These are phyloP conservation scores for Metahyphopichia silvanorum DNA, from an alignment of 805 yeast genomes.

Conservation along the genomic window DNA sequence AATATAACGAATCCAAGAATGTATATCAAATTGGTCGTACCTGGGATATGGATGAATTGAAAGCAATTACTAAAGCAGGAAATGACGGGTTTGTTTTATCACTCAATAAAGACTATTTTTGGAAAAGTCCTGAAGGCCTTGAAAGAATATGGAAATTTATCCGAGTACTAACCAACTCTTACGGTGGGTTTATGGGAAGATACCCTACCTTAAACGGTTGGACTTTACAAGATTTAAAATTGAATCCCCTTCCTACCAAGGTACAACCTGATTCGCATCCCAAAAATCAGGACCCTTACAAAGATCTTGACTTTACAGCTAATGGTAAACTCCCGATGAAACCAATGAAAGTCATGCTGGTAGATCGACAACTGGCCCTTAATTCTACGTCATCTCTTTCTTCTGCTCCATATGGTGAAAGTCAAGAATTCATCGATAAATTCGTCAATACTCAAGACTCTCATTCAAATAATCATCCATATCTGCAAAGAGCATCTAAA, in stretches of 20 bases:
- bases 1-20: slow-evolving; percentile 65
- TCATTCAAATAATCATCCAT: slow-evolving; percentile 6
- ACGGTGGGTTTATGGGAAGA: slow-evolving; percentile 32
- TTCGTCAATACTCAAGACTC: slow-evolving; percentile 3
- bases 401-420: slow-evolving; percentile 29
- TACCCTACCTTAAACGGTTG: slow-evolving; percentile 36
- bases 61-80: slow-evolving; percentile 49
- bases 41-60: slow-evolving; percentile 79
- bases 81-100: slow-evolving; percentile 56
- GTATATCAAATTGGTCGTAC: slow-evolving; percentile 87
- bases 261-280: slow-evolving; percentile 11
- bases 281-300: slow-evolving; percentile 18
- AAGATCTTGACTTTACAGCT: slow-evolving; percentile 38
- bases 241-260: slow-evolving; percentile 24
- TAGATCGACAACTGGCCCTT: slow-evolving; percentile 22
- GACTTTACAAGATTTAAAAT: slow-evolving; percentile 29
- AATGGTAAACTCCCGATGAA: slow-evolving; percentile 41
- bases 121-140: slow-evolving; percentile 48
- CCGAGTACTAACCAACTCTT: slow-evolving; percentile 27
- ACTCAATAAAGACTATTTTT: slow-evolving; percentile 77
- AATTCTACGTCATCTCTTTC: neutral
- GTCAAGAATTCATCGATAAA: slow-evolving; percentile 6
- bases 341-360: slow-evolving; percentile 38
- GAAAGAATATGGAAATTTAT: slow-evolving; percentile 35
- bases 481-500: slow-evolving; percentile 8